A percentile compares a stretch with the other conserved stretches of the same genome.
These are phyloP conservation scores for Aspergillus intermedius DNA, from an alignment of 2,329 filamentous ascomycete genomes.

Conservation along the genomic window DNA sequence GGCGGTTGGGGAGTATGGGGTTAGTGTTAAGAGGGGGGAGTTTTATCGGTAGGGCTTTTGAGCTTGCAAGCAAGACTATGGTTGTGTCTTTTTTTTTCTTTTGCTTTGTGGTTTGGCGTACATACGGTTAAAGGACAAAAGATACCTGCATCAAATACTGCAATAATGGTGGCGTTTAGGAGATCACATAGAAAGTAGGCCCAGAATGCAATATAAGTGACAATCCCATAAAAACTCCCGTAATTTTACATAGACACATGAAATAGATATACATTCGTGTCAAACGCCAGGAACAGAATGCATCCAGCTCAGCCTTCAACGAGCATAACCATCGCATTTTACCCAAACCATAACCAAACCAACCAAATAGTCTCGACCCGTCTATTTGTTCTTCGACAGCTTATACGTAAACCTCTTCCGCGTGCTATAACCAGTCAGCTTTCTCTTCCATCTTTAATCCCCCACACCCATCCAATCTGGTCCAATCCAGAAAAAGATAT, in stretches of 20 bases:
- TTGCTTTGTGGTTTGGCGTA: conserved; percentile 7
- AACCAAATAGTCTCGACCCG: neutral
- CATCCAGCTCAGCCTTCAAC: neutral
- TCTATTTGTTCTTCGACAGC: conserved; percentile 63
- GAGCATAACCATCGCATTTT: neutral
- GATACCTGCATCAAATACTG: conserved; percentile 11
- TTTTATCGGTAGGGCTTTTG: conserved; percentile 61
- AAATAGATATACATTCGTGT: neutral
- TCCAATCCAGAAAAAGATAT: neutral
- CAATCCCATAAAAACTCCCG: conserved; percentile 2
- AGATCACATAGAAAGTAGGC: neutral
- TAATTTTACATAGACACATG: neutral
- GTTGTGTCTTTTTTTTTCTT: neutral
- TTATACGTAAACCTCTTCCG: conserved; percentile 63
- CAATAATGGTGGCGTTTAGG: conserved; percentile 10
- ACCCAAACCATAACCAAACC: neutral
- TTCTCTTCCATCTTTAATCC: neutral
- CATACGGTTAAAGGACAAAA: conserved; percentile 6
- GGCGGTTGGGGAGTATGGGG: conserved; percentile 95
- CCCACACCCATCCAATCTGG: neutral
- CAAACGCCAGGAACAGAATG: neutral
- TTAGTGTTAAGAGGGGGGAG: conserved; percentile 94
- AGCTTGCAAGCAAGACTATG: neutral
- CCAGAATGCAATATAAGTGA: neutral
- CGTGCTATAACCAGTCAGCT: conserved; percentile 43